Evolutionary conservation across 1,139 yeast species (phyloP), one percentile per base, ranked within the genome.

Genomic region (Diutina sp.): DNA sequence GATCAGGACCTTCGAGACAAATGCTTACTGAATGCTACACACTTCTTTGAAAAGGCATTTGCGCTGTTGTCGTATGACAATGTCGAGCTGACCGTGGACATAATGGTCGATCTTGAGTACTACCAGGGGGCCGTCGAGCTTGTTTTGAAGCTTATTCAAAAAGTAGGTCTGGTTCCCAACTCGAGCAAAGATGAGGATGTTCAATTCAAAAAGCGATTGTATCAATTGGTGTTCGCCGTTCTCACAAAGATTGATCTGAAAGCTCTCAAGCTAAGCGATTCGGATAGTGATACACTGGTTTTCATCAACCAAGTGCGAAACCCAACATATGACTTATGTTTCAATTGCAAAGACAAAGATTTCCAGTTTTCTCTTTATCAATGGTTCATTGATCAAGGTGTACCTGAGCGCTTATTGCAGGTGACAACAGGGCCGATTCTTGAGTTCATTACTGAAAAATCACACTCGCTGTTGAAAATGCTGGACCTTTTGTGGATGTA

Each of bases 311-410:
- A 80, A 61, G 69, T 85, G 30, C 79, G 96, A 62, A 88, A 88
- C 62, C 78, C 82, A 54, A 82, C 95, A 32, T 91, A 91, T 65
- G 79, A 79, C 25, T 79, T 87, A 12, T 89, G 95, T 60, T 83
- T 90, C 64, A 79, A 80, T 14, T 85, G 87, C 55, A 76, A 79
- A 55, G 98, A 93, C 65, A 89, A 85, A 65, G 69, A 83, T 16
- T 95, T 95, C 77, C 99, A 95, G 62, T 90, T 85, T 68, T 87
- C 88, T 61, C 82, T 93, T 62, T 95, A 95, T 68, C 95, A 89
- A 66, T 95, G 99, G 98, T 85, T 90, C 64, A 84, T 90, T 50
- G 73, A 78, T 53, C 88, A 88, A 66, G 91, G 90, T 2, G 79
- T 84, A 45, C 85, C 88, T 60, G 95, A 87, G 58, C 80, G 90